Percentiles rank a stretch among this genome's conserved stretches.
phyloP scores from a whole-genome alignment of 352 stramenopile species.

The Pythium rhizo-oryzae region DNA sequence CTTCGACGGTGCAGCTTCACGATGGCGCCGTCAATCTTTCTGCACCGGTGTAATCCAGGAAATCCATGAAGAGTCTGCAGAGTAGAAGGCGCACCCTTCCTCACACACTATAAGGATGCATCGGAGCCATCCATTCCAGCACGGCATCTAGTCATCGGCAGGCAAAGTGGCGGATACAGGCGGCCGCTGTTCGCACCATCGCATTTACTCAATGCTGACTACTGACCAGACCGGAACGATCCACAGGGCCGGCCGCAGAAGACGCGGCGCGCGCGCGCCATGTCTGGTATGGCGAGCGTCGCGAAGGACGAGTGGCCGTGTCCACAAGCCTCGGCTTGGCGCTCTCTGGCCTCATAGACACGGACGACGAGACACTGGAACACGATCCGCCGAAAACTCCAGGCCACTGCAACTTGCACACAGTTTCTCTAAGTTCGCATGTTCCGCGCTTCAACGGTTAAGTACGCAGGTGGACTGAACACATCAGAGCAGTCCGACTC shows the following conservation, averaged over 20 bases:
- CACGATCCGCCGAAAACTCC: neutral
- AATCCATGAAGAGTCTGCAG: too few relatives aligned
- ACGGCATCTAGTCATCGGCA: too few relatives aligned
- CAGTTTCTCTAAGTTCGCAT: too few relatives aligned
- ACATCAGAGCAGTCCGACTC: neutral
- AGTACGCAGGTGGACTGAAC: neutral
- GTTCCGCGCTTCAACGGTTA: neutral
- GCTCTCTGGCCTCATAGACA: neutral
- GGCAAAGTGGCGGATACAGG: neutral
- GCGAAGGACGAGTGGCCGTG: neutral
- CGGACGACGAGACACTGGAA: neutral
- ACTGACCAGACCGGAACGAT: neutral
- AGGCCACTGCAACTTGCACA: neutral
- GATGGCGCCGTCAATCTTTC: neutral
- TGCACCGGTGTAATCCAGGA: neutral
- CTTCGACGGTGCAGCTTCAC: neutral
- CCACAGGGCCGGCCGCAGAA: neutral
- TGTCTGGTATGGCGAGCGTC: neutral
- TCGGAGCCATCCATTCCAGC: neutral
- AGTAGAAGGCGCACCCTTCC: too few relatives aligned
- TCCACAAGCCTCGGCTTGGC: neutral
- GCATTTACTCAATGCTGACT: neutral
- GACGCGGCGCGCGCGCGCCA: neutral
- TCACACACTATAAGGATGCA: too few relatives aligned
- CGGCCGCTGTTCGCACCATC: neutral